Evolutionary conservation across 805 yeast species (phyloP).

Genomic region (Clavispora fructus): DNA sequence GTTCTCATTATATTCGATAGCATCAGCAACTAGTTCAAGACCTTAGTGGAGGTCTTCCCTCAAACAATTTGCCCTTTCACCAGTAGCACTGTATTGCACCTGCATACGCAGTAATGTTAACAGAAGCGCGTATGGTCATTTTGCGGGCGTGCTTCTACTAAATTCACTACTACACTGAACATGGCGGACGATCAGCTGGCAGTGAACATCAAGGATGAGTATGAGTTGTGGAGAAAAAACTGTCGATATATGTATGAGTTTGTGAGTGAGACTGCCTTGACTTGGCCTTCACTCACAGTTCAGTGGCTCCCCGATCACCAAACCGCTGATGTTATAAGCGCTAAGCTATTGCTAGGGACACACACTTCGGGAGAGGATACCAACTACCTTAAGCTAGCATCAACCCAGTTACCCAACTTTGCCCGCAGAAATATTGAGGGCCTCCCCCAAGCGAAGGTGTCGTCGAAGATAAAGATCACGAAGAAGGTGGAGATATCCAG

Average conservation of each 20-base stretch:
- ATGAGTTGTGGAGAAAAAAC: conserved; percentile 74
- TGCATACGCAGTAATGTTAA: too few relatives aligned
- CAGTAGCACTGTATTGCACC: too few relatives aligned
- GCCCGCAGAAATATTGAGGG: conserved; percentile 14
- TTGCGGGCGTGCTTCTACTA: not conserved
- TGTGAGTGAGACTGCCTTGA: conserved; percentile 71
- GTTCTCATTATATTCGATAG: too few relatives aligned
- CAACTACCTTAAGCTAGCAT: conserved; percentile 61
- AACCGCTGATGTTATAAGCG: conserved; percentile 26
- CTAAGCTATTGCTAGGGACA: conserved; percentile 61
- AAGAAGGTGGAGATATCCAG: conserved; percentile 55
- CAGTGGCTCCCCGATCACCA: conserved; percentile 62
- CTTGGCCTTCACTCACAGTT: conserved; percentile 78
- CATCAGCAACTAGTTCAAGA: too few relatives aligned
- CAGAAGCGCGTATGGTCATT: not conserved
- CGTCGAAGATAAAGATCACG: conserved; percentile 54
- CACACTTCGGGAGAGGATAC: conserved; percentile 68
- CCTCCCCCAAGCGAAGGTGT: conserved; percentile 25
- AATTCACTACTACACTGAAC: not conserved
- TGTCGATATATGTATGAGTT: conserved; percentile 80
- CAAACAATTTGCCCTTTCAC: too few relatives aligned
- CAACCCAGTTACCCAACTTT: conserved; percentile 48
- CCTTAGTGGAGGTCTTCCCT: too few relatives aligned
- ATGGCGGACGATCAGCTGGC: conserved; percentile 10
- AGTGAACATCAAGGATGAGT: conserved; percentile 52